Evolutionary conservation across 2,329 filamentous ascomycete genomes (phyloP).

Genomic region (Aspergillus uvarum): DNA sequence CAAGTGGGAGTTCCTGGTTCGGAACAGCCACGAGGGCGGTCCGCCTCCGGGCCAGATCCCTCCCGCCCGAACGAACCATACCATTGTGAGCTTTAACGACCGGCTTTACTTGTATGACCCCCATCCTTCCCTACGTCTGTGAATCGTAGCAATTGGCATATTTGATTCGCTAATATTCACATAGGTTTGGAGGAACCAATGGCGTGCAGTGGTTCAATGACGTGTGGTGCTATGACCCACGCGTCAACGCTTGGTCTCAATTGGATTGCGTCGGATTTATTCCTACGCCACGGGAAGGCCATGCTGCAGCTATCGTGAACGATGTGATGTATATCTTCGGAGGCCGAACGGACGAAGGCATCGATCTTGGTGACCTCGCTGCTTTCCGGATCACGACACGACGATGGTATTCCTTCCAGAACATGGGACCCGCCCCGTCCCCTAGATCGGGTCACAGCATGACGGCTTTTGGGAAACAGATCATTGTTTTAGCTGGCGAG

Average conservation of each 20-base stretch:
- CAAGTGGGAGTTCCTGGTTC: slow-evolving; percentile 89
- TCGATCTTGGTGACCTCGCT: slow-evolving; percentile 87
- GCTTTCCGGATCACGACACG: slow-evolving; percentile 79
- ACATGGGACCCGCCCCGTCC: slow-evolving; percentile 96
- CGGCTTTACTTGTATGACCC: slow-evolving; percentile 81
- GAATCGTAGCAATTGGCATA: background rate
- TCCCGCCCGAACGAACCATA: slow-evolving; percentile 90
- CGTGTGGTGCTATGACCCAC: slow-evolving; percentile 92
- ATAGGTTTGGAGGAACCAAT: slow-evolving; percentile 94
- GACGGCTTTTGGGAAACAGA: slow-evolving; percentile 89
- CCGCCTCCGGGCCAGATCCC: slow-evolving; percentile 67
- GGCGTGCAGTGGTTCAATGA: slow-evolving; percentile 98
- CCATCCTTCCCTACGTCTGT: background rate
- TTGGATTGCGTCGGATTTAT: slow-evolving; percentile 98
- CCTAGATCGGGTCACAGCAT: slow-evolving; percentile 95
- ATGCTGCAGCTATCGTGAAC: slow-evolving; percentile 88
- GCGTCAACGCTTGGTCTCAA: slow-evolving; percentile 78
- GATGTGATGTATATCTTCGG: slow-evolving; percentile 99
- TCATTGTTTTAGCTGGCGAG: slow-evolving; percentile 90
- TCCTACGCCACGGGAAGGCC: slow-evolving; percentile 86
- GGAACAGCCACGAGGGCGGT: slow-evolving; percentile 62
- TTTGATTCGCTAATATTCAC: slow-evolving; percentile 4
- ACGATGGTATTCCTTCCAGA: slow-evolving; percentile 98
- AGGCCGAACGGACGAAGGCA: slow-evolving; percentile 88
- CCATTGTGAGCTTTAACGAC: slow-evolving; percentile 86